Evolutionary conservation across 2,329 filamentous ascomycete species (phyloP).

Genomic region (Penicillium sp.): DNA sequence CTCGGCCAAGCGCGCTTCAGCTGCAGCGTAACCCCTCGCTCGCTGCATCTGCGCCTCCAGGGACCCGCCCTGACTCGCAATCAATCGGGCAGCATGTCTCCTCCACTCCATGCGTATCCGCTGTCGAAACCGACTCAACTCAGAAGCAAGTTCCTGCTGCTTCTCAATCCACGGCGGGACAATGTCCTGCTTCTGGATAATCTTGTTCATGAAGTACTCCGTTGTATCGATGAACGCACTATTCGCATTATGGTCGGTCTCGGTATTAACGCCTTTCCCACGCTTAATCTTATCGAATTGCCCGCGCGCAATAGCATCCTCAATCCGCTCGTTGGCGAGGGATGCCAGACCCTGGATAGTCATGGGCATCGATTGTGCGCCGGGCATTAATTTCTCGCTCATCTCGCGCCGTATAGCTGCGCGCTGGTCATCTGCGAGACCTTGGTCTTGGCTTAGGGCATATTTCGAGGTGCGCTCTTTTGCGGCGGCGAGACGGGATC

Average conservation of each 20-base stretch:
- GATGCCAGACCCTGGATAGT: slow-evolving; percentile 76
- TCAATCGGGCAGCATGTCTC: slow-evolving; percentile 75
- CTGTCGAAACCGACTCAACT: slow-evolving; percentile 68
- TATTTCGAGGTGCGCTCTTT: slow-evolving; percentile 61
- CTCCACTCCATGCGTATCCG: slow-evolving; percentile 82
- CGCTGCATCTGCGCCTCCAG: slow-evolving; percentile 70
- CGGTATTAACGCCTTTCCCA: slow-evolving; percentile 68
- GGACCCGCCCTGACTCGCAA: slow-evolving; percentile 74
- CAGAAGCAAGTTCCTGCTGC: slow-evolving; percentile 80
- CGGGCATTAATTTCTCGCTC: slow-evolving; percentile 76
- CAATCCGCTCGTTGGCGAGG: slow-evolving; percentile 87
- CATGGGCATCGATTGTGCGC: slow-evolving; percentile 71
- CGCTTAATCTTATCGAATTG: slow-evolving; percentile 84
- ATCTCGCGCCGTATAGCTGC: slow-evolving; percentile 72
- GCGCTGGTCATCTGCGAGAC: slow-evolving; percentile 69
- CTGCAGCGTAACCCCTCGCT: slow-evolving; percentile 72
- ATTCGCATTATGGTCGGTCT: slow-evolving; percentile 77
- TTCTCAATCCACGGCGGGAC: slow-evolving; percentile 99
- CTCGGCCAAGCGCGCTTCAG: slow-evolving; percentile 58
- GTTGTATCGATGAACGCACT: slow-evolving; percentile 95
- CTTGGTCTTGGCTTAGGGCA: slow-evolving; percentile 54
- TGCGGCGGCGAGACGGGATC: slow-evolving; percentile 58
- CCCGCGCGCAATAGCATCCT: slow-evolving; percentile 87
- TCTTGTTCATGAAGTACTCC: slow-evolving; percentile 98
- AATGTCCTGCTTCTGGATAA: slow-evolving; percentile 94